These are phyloP conservation scores for Xylariales sp. DNA, from an alignment of 2,329 filamentous ascomycete genomes.

Conservation along the genomic window DNA sequence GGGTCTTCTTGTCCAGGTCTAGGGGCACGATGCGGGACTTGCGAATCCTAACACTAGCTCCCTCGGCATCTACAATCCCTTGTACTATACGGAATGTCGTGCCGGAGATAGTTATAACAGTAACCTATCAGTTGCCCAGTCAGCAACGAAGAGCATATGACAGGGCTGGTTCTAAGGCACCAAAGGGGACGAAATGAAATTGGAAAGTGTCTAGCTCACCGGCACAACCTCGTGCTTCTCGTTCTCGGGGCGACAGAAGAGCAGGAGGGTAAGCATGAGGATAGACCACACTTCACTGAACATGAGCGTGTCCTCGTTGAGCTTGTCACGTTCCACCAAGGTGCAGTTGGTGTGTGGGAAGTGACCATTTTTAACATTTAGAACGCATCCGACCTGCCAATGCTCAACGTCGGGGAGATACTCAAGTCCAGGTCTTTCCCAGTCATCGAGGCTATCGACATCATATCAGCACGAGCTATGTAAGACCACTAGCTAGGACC, in stretches of 20 bases:
- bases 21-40: conserved; percentile 12
- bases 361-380: not conserved
- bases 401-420: not conserved
- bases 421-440: not conserved
- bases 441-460: conserved; percentile 3
- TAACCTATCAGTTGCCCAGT: conserved; percentile 12
- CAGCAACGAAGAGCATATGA: conserved; percentile 11
- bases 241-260: not conserved
- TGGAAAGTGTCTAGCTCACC: conserved; percentile 2
- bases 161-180: not conserved
- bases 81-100: conserved; percentile 21
- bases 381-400: not conserved
- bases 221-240: conserved; percentile 4
- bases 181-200: not conserved
- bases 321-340: not conserved
- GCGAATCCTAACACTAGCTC: not conserved
- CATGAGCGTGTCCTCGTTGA: conserved; percentile 11
- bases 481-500: not conserved
- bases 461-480: conserved; percentile 1
- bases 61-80: conserved; percentile 10
- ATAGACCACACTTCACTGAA: conserved; percentile 23
- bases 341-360: conserved; percentile 13
- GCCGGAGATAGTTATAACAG: conserved; percentile 19
- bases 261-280: conserved; percentile 12
- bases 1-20: not conserved